Evolutionary conservation across 441 rosid genomes (phyloP), one percentile per base, ranked within the genome.

Genomic region (Gossypium davidsonii): DNA sequence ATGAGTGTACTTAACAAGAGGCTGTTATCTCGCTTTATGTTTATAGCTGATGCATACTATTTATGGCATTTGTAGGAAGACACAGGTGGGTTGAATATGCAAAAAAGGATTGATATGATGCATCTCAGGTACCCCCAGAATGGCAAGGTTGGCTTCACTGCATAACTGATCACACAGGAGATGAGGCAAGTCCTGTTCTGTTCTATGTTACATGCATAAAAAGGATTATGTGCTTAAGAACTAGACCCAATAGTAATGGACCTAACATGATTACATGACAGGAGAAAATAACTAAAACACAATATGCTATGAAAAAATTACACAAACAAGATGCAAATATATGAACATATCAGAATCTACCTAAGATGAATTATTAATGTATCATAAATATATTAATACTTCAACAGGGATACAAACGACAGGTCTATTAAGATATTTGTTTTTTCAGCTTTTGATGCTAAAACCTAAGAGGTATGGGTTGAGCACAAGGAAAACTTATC

Each of bases 91-190:
- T 95, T 61, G 99, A 91, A 77, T 93, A 93, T 62, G 97, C 97
- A 4, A 83, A 86, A 48, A 93, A 91, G 82, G 76, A 80, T 65
- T 92, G 97, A 57, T 95, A 95, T 82, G 93, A 93, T 66, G 99
- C 98, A 77, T 95, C 98, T 72, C 97, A 93, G 86, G 99, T 95
- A 71, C 99, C 99, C 73, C 77, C 98, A 1, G 98, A 95, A 76
- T 95, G 99, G 97, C 99, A 95, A 10, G 97, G 97, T n/a, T 91
- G 98, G 99, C 97, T 95, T 76, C 99, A 95, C 79, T 83, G 55
- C 82, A 76, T 95, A 77, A 95, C 98, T 17, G 97, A 95, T 85
- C 97, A 89, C 83, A 95, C 99, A 6, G 97, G 99, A 56, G 97
- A 95, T 52, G 95, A 93, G 91, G 98, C 87, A 78, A 83, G 77